Evolutionary conservation across 2,329 filamentous ascomycete genomes (phyloP).

Genomic region (Cucurbitaria berberidis): DNA sequence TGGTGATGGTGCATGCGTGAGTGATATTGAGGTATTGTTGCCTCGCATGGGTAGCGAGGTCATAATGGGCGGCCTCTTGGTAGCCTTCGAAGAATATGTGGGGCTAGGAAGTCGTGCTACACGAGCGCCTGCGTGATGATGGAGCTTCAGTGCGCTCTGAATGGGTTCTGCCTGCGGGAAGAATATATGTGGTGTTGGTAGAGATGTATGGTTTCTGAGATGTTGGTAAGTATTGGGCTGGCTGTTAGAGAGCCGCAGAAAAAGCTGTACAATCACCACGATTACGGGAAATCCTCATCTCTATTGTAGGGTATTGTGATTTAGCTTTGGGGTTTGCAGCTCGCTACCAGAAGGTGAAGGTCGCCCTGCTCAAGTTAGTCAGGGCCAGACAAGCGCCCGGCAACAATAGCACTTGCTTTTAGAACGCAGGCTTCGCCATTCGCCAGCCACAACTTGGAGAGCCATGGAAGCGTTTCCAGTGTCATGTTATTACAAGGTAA

Average conservation of each 20-base stretch:
- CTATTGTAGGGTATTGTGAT: background rate
- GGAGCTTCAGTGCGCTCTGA: background rate
- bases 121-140: background rate
- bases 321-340: background rate
- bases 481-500: conserved; percentile 24
- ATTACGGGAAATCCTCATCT: background rate
- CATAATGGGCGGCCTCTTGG: conserved; percentile 1
- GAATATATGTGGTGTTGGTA: background rate
- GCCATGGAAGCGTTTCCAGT: no score
- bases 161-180: background rate
- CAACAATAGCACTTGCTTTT: no score
- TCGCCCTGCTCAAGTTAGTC: background rate
- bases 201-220: background rate
- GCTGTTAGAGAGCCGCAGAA: background rate
- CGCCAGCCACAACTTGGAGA: no score
- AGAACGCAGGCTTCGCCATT: no score
- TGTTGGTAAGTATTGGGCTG: background rate
- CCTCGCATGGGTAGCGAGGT: background rate
- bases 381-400: no score
- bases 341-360: background rate
- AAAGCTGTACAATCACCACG: no score
- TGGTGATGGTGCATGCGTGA: background rate
- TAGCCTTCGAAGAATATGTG: background rate
- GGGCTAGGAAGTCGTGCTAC: background rate
- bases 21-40: background rate